Conservation (phyloP, 805 yeast genomes). For the Spencermartinsiella europaea region DNA sequence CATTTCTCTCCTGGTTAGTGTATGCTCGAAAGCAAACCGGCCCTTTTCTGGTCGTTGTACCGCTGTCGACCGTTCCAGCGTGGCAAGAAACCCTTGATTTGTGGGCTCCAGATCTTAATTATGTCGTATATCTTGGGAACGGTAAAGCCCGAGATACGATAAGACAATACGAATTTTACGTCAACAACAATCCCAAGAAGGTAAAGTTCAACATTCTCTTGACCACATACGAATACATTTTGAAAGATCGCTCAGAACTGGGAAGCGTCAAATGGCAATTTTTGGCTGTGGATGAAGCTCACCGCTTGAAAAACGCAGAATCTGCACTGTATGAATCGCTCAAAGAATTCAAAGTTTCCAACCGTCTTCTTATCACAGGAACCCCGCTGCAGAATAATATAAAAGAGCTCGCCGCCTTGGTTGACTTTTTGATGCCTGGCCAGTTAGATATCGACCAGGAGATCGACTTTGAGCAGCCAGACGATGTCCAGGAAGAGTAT, state of each 20-base stretch:
- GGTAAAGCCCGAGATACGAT: slow-evolving; percentile 76
- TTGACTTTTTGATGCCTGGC: slow-evolving; percentile 95
- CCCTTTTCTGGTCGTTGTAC: slow-evolving; percentile 95
- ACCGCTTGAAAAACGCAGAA: slow-evolving; percentile 89
- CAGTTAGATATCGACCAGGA: slow-evolving; percentile 85
- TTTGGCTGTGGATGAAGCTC: slow-evolving; percentile 98
- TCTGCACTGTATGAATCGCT: slow-evolving; percentile 88
- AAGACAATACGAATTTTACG: slow-evolving; percentile 78
- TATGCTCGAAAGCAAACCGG: slow-evolving; percentile 96
- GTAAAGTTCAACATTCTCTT: slow-evolving; percentile 86
- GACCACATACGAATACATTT: slow-evolving; percentile 93
- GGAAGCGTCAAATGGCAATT: slow-evolving; percentile 91
- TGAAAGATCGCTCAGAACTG: slow-evolving; percentile 78
- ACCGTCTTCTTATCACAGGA: slow-evolving; percentile 90
- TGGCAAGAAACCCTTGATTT: slow-evolving; percentile 99
- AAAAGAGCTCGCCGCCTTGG: slow-evolving; percentile 90
- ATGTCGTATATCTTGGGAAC: slow-evolving; percentile 90
- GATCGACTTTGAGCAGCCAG: slow-evolving; percentile 88
- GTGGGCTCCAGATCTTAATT: slow-evolving; percentile 96
- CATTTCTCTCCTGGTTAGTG: slow-evolving; percentile 90
- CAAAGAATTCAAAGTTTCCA: slow-evolving; percentile 72
- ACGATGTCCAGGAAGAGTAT: slow-evolving; percentile 79
- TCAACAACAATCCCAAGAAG: slow-evolving; percentile 52
- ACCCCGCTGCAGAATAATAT: slow-evolving; percentile 96
- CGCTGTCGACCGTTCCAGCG: slow-evolving; percentile 92